Percentiles rank a stretch among this genome's conserved stretches.
Conservation (phyloP, 768 basidiomycete genomes). For the Xerocomus spinulosus region DNA sequence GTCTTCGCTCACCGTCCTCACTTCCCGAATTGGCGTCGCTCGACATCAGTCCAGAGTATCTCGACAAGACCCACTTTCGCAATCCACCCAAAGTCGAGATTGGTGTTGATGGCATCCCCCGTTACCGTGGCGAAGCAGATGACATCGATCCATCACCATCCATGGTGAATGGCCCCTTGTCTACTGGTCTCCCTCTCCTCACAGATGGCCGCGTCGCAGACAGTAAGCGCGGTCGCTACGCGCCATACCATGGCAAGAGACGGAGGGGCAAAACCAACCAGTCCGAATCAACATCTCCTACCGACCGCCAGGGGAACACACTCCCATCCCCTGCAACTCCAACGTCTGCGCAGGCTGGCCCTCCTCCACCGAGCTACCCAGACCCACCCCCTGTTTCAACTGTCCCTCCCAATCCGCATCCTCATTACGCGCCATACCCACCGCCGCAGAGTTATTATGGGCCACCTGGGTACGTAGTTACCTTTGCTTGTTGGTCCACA, state of each 20-base stretch:
- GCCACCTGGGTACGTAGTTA: slow-evolving; percentile 21
- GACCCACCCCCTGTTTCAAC: slow-evolving; percentile 24
- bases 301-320: slow-evolving; percentile 21
- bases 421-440: slow-evolving; percentile 33
- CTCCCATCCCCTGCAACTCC: slow-evolving; percentile 30
- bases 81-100: slow-evolving; percentile 86
- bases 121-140: slow-evolving; percentile 82
- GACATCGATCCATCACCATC: slow-evolving; percentile 50
- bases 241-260: slow-evolving; percentile 42
- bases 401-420: slow-evolving; percentile 22
- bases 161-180: slow-evolving; percentile 39
- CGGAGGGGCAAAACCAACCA: slow-evolving; percentile 33
- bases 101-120: slow-evolving; percentile 74
- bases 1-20: slow-evolving; percentile 82
- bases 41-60: slow-evolving; percentile 82
- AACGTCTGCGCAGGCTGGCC: slow-evolving; percentile 24
- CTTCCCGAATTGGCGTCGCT: slow-evolving; percentile 82
- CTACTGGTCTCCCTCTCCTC: slow-evolving; percentile 46
- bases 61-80: slow-evolving; percentile 88
- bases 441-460: slow-evolving; percentile 32
- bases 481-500: slow-evolving; percentile 1
- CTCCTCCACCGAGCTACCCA: slow-evolving; percentile 27
- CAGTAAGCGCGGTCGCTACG: slow-evolving; percentile 42
- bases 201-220: slow-evolving; percentile 44
- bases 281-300: slow-evolving; percentile 29